Base-by-base conservation (phyloP, 257 asterid genomes). In the Solanum chaucha region DNA sequence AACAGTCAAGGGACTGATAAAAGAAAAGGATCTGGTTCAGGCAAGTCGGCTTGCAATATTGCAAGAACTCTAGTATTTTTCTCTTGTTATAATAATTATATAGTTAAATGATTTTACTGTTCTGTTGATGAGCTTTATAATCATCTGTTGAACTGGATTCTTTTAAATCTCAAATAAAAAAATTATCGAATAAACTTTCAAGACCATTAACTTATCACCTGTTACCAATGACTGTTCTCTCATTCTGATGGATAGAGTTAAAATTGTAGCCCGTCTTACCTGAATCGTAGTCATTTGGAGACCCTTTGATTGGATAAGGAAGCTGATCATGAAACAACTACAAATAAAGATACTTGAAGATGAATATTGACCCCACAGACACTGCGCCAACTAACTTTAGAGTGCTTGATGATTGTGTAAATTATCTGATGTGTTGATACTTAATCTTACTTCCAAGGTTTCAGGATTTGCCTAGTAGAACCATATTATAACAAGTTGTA, bases 11-110 rank as follows among this genome's bases (percentile, higher is more conserved):
- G 98, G 99, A 35, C 87, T 97, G 89, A 95, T 97, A 88, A 91
- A 95, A 91, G 99, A 96, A 87, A 97, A 96, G 92, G 95, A 93
- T 89, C 91, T 97, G 92, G 98, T 97, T 90, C 99, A 97, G 98
- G 99, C 90, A 91, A 91, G 94, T 93, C 58, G 64, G 78, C 87
- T 73, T 86, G 35, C 82, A 46, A 61, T 89, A 65, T 85, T 75
- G 35, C 71, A 24, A 35, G 20, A 34, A 35, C 48, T 78, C 24
- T 89, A 46, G 40, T 28, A 46, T 81, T 28, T 80, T 28, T 38
- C 44, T 80, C 68, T 80, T 80, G 85, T 80, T 48, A 44, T 51
- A 5, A 46, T 80, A 35, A 48, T 40, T 44, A 41, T 78, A 26
- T 34, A 28, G 11, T 15, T 5, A 28, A 78, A 26, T 78, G 38